Conservation (phyloP, 2,329 filamentous ascomycete genomes). For the Sclerotinia trifoliorum region DNA sequence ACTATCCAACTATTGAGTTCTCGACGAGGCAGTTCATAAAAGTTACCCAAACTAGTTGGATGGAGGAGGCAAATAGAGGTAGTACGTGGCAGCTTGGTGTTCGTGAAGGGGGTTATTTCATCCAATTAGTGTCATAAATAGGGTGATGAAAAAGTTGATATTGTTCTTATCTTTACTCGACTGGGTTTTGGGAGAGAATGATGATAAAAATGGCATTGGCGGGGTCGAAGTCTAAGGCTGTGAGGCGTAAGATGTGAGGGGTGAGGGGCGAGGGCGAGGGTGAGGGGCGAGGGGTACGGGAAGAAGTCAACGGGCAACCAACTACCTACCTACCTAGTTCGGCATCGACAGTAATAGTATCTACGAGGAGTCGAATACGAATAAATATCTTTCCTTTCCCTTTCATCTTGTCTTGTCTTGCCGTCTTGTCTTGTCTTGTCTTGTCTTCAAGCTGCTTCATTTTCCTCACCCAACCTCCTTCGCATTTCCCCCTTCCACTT, state of each 20-base stretch:
- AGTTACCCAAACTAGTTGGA: not conserved
- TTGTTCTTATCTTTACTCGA: conserved; percentile 1
- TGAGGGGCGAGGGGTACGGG: not conserved
- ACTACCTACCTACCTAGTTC: too few relatives aligned
- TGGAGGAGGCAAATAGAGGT: not conserved
- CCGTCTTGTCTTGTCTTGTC: too few relatives aligned
- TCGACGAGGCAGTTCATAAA: not conserved
- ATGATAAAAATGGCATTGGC: not conserved
- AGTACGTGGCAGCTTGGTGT: conserved; percentile 16
- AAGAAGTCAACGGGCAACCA: not conserved
- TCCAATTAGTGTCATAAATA: too few relatives aligned
- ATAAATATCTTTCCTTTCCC: not conserved
- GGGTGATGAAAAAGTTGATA: not conserved
- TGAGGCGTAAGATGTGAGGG: not conserved
- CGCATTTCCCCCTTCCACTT: too few relatives aligned
- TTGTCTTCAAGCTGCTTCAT: too few relatives aligned
- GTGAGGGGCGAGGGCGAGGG: too few relatives aligned
- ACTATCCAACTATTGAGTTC: not conserved
- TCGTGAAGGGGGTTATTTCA: not conserved
- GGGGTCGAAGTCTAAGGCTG: not conserved
- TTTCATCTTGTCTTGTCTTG: not conserved
- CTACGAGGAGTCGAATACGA: not conserved
- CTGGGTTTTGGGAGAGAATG: not conserved
- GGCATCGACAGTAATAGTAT: too few relatives aligned
- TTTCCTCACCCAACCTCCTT: too few relatives aligned